Percentiles rank a stretch among this genome's conserved stretches.
Conservation (phyloP, 73 alveolate genomes). For the Blepharisma stoltei region DNA sequence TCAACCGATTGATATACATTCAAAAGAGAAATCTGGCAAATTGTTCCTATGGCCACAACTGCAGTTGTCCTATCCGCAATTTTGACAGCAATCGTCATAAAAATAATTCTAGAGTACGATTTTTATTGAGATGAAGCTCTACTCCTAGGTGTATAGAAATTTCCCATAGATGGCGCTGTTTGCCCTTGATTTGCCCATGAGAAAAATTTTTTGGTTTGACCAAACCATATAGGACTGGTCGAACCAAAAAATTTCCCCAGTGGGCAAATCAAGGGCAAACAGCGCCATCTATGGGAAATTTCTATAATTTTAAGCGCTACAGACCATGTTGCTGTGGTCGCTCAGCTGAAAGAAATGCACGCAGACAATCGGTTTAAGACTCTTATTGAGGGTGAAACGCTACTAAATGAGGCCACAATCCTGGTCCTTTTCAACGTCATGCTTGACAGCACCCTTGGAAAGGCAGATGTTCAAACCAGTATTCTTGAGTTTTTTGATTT, state of each 20-base stretch:
- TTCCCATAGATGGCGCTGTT: too few relatives aligned
- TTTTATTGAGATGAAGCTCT: slow-evolving; percentile 61
- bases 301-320: slow-evolving; percentile 62
- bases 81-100: neutral
- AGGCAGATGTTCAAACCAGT: neutral
- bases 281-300: too few relatives aligned
- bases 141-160: slow-evolving; percentile 69
- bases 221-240: too few relatives aligned
- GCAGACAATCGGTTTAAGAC: slow-evolving; percentile 64
- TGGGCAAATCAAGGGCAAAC: too few relatives aligned
- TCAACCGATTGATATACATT: slow-evolving; percentile 54
- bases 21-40: slow-evolving; percentile 40
- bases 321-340: slow-evolving; percentile 75
- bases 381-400: slow-evolving; percentile 68
- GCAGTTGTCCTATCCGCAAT: slow-evolving; percentile 43
- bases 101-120: neutral
- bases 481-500: slow-evolving; percentile 8
- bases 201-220: too few relatives aligned
- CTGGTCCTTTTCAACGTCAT: slow-evolving; percentile 55
- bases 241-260: too few relatives aligned
- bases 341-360: slow-evolving; percentile 64
- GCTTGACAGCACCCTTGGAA: slow-evolving; percentile 48
- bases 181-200: too few relatives aligned
- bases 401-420: slow-evolving; percentile 67
- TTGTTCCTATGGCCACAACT: slow-evolving; percentile 44